Percentiles rank a stretch among this genome's conserved stretches.
phyloP scores from a whole-genome alignment of 1,139 yeast genomes.

The Lodderomyces beijingensis region DNA sequence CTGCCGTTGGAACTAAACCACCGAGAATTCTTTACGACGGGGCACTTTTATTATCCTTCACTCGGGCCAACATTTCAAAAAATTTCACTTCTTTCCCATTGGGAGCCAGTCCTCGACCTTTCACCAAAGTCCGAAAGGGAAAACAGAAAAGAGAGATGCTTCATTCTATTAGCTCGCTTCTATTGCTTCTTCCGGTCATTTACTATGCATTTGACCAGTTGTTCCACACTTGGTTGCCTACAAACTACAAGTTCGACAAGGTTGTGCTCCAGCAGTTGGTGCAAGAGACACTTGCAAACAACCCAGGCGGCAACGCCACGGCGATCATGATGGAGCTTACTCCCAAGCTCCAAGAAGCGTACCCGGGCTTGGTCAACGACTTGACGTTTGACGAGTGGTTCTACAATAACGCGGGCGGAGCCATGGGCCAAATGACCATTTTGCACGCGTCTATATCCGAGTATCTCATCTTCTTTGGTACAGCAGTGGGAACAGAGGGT shows the following conservation, averaged over 20 bases:
- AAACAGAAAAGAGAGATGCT: too few relatives aligned
- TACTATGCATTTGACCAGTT: slow-evolving; percentile 33
- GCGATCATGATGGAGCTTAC: slow-evolving; percentile 61
- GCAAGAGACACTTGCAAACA: slow-evolving; percentile 46
- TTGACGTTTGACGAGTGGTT: slow-evolving; percentile 83
- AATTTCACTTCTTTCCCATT: too few relatives aligned
- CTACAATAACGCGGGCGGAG: slow-evolving; percentile 97
- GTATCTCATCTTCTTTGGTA: slow-evolving; percentile 83
- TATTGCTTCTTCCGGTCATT: slow-evolving; percentile 1
- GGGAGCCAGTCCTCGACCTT: too few relatives aligned
- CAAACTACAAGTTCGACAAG: slow-evolving; percentile 55
- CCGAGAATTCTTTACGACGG: too few relatives aligned
- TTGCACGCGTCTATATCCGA: slow-evolving; percentile 95
- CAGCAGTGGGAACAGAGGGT: slow-evolving; percentile 92
- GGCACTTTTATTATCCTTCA: too few relatives aligned
- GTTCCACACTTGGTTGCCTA: slow-evolving; percentile 65
- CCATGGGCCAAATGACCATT: slow-evolving; percentile 96
- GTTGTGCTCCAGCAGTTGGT: slow-evolving; percentile 45
- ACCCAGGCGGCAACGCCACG: slow-evolving; percentile 59
- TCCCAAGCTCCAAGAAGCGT: slow-evolving; percentile 53
- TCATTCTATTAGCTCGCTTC: too few relatives aligned
- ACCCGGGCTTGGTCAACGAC: slow-evolving; percentile 63
- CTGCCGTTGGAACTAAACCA: too few relatives aligned
- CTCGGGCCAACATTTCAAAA: too few relatives aligned
- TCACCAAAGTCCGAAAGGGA: too few relatives aligned